phyloP scores from a whole-genome alignment of 2,329 filamentous ascomycete genomes.

The Cladosporium austrohemisphaericum region DNA sequence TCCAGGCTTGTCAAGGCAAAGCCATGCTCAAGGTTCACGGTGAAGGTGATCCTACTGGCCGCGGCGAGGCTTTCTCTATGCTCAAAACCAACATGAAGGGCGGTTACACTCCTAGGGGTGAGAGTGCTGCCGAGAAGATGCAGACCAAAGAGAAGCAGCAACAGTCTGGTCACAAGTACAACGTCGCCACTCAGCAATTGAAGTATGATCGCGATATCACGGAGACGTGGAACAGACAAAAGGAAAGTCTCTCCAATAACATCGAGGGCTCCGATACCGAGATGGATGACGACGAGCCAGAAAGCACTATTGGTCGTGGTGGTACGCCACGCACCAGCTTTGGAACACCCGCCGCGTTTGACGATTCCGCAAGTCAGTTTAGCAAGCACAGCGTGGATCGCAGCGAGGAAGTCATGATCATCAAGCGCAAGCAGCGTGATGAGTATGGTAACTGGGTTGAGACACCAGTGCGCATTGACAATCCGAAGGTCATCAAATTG shows the following conservation, averaged over 20 bases:
- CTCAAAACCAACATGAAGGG: conserved; percentile 99
- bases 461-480: conserved; percentile 37
- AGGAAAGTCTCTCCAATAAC: conserved; percentile 68
- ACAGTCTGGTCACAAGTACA: conserved; percentile 88
- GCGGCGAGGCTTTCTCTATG: conserved; percentile 92
- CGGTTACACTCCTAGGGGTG: conserved; percentile 85
- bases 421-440: conserved; percentile 65
- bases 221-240: conserved; percentile 89
- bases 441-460: conserved; percentile 54
- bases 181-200: conserved; percentile 88
- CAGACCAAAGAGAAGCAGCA: conserved; percentile 69
- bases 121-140: conserved; percentile 82
- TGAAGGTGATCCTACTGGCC: conserved; percentile 88
- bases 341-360: conserved; percentile 57
- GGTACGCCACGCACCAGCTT: conserved; percentile 65
- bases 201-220: conserved; percentile 89
- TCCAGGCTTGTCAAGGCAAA: conserved; percentile 88
- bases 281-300: conserved; percentile 56
- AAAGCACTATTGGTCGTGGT: conserved; percentile 41
- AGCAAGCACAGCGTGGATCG: conserved; percentile 49
- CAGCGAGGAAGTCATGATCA: conserved; percentile 63
- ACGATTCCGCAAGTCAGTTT: conserved; percentile 65
- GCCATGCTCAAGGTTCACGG: conserved; percentile 95
- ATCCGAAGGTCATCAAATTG: conserved; percentile 81
- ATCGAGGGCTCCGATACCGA: conserved; percentile 73